Conservation (phyloP, 2,329 filamentous ascomycete species). For the Aspergillus ibericus region DNA sequence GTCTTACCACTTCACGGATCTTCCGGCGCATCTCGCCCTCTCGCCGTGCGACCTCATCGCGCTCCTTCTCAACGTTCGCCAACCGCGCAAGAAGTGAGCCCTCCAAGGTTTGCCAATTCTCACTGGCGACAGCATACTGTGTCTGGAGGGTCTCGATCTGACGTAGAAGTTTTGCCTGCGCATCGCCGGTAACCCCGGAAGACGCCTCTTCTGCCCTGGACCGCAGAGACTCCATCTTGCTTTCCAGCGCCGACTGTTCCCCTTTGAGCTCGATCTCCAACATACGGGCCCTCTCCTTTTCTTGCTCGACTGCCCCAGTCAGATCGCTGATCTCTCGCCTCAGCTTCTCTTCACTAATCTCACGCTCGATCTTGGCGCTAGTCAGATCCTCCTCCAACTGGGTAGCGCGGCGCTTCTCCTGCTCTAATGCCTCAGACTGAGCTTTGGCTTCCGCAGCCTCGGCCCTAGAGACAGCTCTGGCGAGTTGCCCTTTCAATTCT, state of each 20-base stretch:
- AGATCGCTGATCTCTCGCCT: constrained; percentile 69
- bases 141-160: constrained; percentile 95
- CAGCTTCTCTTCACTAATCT: constrained; percentile 68
- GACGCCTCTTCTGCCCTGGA: constrained; percentile 84
- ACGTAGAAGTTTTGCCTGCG: constrained; percentile 83
- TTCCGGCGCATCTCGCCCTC: constrained; percentile 89
- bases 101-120: constrained; percentile 98
- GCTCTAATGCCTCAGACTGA: constrained; percentile 66
- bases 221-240: constrained; percentile 85
- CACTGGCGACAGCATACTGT: constrained; percentile 89
- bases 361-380: constrained; percentile 71
- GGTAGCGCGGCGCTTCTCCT: constrained; percentile 58
- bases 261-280: constrained; percentile 75
- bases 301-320: constrained; percentile 69
- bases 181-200: constrained; percentile 75
- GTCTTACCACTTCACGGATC: constrained; percentile 75
- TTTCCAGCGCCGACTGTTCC: constrained; percentile 77
- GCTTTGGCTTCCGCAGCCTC: constrained; percentile 67
- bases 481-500: constrained; percentile 69
- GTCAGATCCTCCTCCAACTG: constrained; percentile 66
- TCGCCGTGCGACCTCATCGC: constrained; percentile 77
- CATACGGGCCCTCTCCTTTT: constrained; percentile 67
- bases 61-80: constrained; percentile 79
- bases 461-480: constrained; percentile 65
- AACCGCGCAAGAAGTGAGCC: constrained; percentile 77